Evolutionary conservation across 2,329 filamentous ascomycete genomes (phyloP), one percentile per base, ranked within the genome.

Genomic region (Thermomyces lanuginosus): DNA sequence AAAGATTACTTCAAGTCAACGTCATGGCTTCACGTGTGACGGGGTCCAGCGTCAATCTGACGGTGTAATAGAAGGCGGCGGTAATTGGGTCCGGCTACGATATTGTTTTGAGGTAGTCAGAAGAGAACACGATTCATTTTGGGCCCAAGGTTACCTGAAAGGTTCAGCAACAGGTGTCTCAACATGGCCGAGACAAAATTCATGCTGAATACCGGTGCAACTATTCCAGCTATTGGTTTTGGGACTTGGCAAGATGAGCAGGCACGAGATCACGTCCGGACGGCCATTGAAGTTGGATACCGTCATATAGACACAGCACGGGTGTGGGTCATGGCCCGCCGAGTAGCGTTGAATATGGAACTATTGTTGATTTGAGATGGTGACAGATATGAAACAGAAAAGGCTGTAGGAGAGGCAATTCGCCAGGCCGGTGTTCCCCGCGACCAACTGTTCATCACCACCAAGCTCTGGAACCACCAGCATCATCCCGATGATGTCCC

Each of bases 401-500:
- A 61, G 29, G 70, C 74, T 28, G 72, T 76, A 0, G 76, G 72
- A 8, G 53, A 62, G 36, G 76, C 69, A 11, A 33, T 69, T 79
- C 43, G 76, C 70, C 7, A 55, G 61, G 37, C 75, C 68, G 63
- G 73, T 24, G 61, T 79, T 7, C 71, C 73, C 32, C 63, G 73
- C 24, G 56, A 68, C 22, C 61, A 77, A 30, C 54, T 78, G 35
- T 78, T 76, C 50, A 59, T 78, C 37, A 72, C 68, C 2, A 72
- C 69, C 7, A 78, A 77, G 47, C 53, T 76, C 18, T 76, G 70
- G 70, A 74, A 72, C 52, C 72, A 69, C 47, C 61, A 53, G 40
- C 69, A 74, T 43, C 60, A 65, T 35, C 64, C 63, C 1, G 62
- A 72, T 40, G 68, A 72, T 40, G 75, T 78, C 9, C 56, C 66